Conservation (phyloP, 495 filamentous ascomycete genomes). For the Chaetomium fimeti region DNA sequence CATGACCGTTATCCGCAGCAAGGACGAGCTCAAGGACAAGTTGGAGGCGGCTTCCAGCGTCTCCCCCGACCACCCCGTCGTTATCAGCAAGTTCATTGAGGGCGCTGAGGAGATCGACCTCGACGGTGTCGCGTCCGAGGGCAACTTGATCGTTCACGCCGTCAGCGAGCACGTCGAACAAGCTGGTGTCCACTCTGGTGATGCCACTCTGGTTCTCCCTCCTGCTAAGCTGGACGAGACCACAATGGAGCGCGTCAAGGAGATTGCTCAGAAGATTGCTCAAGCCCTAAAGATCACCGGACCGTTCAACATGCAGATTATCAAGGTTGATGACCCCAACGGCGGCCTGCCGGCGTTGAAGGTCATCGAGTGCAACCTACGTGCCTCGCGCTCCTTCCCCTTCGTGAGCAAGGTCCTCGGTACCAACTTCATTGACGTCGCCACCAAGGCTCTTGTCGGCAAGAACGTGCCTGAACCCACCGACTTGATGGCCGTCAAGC, state of each 20-base stretch:
- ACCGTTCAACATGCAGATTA: slow-evolving; percentile 99
- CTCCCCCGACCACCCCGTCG: slow-evolving; percentile 96
- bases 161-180: slow-evolving; percentile 97
- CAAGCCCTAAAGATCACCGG: slow-evolving; percentile 96
- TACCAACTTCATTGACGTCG: slow-evolving; percentile 95
- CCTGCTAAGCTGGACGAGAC: slow-evolving; percentile 71
- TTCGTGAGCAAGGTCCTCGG: slow-evolving; percentile 97
- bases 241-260: slow-evolving; percentile 82
- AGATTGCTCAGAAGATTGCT: slow-evolving; percentile 92
- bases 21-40: slow-evolving; percentile 87
- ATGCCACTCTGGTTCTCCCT: slow-evolving; percentile 93
- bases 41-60: slow-evolving; percentile 85
- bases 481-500: slow-evolving; percentile 84
- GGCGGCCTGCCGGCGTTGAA: slow-evolving; percentile 75
- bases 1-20: slow-evolving; percentile 97
- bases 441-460: slow-evolving; percentile 87
- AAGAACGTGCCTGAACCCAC: slow-evolving; percentile 80
- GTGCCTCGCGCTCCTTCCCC: slow-evolving; percentile 95
- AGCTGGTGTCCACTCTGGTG: slow-evolving; percentile 96
- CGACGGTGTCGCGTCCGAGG: slow-evolving; percentile 86
- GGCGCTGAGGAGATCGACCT: slow-evolving; percentile 97
- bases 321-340: slow-evolving; percentile 77
- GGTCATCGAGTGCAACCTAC: slow-evolving; percentile 98
- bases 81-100: slow-evolving; percentile 98
- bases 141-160: slow-evolving; percentile 86